A percentile compares a stretch with the other conserved stretches of the same genome.
phyloP scores from a whole-genome alignment of 2,329 filamentous ascomycete species.

The Chrysoporthe cubensis region DNA sequence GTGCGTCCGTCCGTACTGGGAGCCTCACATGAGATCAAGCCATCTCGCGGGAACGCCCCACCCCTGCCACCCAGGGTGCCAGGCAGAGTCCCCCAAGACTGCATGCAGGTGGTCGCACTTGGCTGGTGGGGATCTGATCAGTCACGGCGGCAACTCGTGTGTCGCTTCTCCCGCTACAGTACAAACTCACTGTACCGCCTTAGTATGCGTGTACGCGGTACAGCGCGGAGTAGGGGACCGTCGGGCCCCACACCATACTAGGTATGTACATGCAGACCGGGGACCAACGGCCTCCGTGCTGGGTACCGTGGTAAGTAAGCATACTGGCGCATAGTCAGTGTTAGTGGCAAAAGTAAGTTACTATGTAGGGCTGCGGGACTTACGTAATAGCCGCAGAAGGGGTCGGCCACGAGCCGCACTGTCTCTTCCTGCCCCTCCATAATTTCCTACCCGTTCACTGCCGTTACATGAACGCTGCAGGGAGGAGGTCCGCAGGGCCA shows the following conservation, averaged over 20 bases:
- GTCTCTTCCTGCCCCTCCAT: not conserved
- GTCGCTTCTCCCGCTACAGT: not conserved
- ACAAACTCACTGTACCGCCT: not conserved
- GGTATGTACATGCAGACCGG: not conserved
- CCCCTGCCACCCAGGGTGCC: not conserved
- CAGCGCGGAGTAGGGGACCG: not conserved
- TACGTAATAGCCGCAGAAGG: not conserved
- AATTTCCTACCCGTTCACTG: not conserved
- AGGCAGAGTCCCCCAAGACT: not conserved
- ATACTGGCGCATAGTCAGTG: not conserved
- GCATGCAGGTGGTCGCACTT: not conserved
- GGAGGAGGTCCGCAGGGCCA: no score
- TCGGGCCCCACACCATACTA: not conserved
- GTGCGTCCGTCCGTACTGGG: no score
- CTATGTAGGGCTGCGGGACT: not conserved
- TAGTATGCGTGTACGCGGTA: not conserved
- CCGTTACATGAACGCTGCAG: not conserved
- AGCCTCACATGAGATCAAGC: slow-evolving; percentile 3
- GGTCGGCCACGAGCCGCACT: not conserved
- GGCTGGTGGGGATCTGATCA: no score
- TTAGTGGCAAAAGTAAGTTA: no score
- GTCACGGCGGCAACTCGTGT: no score
- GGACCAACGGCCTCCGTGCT: not conserved
- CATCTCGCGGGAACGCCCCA: not conserved
- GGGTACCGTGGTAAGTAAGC: not conserved